phyloP scores from a whole-genome alignment of 176 grass and related monocot genomes.

The Carex littledalei region DNA sequence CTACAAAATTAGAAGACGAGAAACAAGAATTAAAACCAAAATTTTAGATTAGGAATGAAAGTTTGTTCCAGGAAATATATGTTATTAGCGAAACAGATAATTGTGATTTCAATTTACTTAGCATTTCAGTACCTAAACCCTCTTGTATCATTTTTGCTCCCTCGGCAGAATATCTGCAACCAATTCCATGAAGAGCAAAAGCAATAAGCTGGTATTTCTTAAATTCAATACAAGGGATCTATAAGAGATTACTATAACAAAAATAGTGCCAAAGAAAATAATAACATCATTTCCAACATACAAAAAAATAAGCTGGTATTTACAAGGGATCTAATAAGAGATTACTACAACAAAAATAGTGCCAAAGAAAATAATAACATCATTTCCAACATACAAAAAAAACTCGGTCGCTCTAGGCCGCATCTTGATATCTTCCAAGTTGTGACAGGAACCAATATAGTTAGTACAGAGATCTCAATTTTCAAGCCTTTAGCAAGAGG shows the following conservation, averaged over 20 bases:
- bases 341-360: neutral
- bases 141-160: conserved; percentile 88
- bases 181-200: conserved; percentile 15
- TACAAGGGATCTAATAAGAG: neutral
- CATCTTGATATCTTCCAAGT: neutral
- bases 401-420: neutral
- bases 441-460: neutral
- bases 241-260: neutral
- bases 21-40: conserved; percentile 11
- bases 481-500: neutral
- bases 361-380: neutral
- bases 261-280: neutral
- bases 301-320: neutral
- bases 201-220: neutral
- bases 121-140: conserved; percentile 70
- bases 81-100: neutral
- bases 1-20: conserved; percentile 35
- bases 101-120: neutral
- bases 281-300: neutral
- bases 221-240: conserved; percentile 9
- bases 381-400: neutral
- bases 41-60: conserved; percentile 4
- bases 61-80: conserved; percentile 15
- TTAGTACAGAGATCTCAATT: neutral
- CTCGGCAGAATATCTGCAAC: conserved; percentile 87